phyloP scores from a whole-genome alignment of 805 yeast species.

The Helenozyma baotianmanensis region DNA sequence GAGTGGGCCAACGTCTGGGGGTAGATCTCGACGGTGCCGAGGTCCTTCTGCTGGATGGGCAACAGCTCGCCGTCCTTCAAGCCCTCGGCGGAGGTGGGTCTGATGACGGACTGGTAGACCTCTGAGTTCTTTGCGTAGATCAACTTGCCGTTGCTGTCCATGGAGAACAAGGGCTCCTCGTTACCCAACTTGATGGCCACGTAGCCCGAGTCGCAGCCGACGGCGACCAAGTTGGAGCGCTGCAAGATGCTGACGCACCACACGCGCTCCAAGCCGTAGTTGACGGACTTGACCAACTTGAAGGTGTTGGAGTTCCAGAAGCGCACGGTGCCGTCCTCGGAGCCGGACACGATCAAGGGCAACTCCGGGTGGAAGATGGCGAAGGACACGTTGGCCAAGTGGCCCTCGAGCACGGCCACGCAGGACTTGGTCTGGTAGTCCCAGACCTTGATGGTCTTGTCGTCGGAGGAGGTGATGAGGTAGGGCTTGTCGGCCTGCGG shows the following conservation, averaged over 20 bases:
- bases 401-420: conserved; percentile 93
- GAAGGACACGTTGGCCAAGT: conserved; percentile 88
- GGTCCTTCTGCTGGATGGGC: conserved; percentile 76
- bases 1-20: conserved; percentile 87
- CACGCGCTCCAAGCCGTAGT: conserved; percentile 89
- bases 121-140: conserved; percentile 91
- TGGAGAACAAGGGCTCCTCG: conserved; percentile 88
- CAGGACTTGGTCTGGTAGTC: conserved; percentile 96
- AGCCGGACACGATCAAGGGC: conserved; percentile 91
- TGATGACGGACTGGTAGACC: conserved; percentile 77
- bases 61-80: conserved; percentile 77
- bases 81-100: conserved; percentile 56
- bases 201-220: conserved; percentile 94
- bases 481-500: conserved; percentile 98
- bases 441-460: conserved; percentile 84
- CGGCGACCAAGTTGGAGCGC: conserved; percentile 70
- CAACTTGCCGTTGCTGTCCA: conserved; percentile 90
- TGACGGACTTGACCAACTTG: conserved; percentile 86
- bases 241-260: conserved; percentile 88
- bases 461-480: conserved; percentile 86
- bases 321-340: conserved; percentile 92
- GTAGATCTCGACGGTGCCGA: conserved; percentile 91
- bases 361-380: conserved; percentile 98
- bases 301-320: conserved; percentile 95
- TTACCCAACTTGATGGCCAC: conserved; percentile 86